Conservation (phyloP, 441 rosid species). For the Eutrema salsugineum region DNA sequence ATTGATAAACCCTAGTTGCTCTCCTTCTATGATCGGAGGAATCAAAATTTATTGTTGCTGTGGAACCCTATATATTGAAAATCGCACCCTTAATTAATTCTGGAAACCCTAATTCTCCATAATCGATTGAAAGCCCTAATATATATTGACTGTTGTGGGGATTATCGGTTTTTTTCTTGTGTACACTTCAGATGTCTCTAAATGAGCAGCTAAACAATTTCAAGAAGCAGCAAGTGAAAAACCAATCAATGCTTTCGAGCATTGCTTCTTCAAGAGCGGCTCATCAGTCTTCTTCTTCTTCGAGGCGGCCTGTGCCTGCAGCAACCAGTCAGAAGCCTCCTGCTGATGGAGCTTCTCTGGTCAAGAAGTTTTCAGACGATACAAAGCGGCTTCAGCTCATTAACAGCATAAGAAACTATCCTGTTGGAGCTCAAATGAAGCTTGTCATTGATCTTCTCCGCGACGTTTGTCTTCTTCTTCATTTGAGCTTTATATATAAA, state of each 20-base stretch:
- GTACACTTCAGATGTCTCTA: constrained; percentile 53
- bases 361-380: constrained; percentile 77
- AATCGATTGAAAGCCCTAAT: too few relatives aligned
- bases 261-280: constrained; percentile 49
- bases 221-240: constrained; percentile 73
- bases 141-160: too few relatives aligned
- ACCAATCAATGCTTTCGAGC: constrained; percentile 58
- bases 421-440: constrained; percentile 90
- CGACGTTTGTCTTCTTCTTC: constrained; percentile 38
- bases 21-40: background rate
- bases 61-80: background rate
- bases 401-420: constrained; percentile 63
- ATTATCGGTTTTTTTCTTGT: too few relatives aligned
- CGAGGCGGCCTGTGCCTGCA: constrained; percentile 35
- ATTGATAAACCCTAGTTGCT: background rate
- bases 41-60: background rate
- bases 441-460: constrained; percentile 70
- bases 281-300: constrained; percentile 33
- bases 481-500: too few relatives aligned
- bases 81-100: too few relatives aligned
- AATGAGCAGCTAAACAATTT: constrained; percentile 55
- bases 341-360: constrained; percentile 37
- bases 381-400: constrained; percentile 74
- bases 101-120: background rate
- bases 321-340: constrained; percentile 33